These are phyloP conservation scores for Xylariaceae sp. DNA, from an alignment of 2,329 filamentous ascomycete species.

Conservation along the genomic window DNA sequence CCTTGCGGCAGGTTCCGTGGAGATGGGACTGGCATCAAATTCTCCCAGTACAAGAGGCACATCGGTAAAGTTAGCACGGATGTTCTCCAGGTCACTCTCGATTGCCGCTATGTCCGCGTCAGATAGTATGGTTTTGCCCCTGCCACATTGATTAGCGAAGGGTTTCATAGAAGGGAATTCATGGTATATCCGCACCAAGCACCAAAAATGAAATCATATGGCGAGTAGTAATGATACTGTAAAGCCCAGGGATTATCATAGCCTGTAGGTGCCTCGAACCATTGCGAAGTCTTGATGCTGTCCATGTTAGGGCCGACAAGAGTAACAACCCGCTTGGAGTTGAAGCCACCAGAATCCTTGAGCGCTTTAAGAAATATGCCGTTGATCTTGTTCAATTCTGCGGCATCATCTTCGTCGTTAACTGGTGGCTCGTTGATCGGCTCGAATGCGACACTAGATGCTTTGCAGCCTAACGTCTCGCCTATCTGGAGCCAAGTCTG, in stretches of 20 bases:
- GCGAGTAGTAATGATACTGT: conserved; percentile 68
- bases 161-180: neutral
- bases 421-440: conserved; percentile 66
- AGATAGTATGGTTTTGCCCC: conserved; percentile 66
- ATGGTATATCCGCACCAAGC: conserved; percentile 44
- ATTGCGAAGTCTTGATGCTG: conserved; percentile 58
- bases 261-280: conserved; percentile 56
- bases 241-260: conserved; percentile 64
- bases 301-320: conserved; percentile 60
- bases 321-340: conserved; percentile 61
- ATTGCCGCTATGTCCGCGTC: conserved; percentile 58
- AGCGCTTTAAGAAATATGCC: conserved; percentile 62
- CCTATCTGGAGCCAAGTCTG: conserved; percentile 65
- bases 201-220: conserved; percentile 56
- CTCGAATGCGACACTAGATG: conserved; percentile 61
- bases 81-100: conserved; percentile 55
- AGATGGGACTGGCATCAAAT: conserved; percentile 57
- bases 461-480: conserved; percentile 60
- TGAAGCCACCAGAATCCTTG: conserved; percentile 61
- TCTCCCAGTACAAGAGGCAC: conserved; percentile 65
- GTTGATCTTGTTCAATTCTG: conserved; percentile 62
- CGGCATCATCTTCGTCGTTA: conserved; percentile 56
- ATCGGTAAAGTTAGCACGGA: conserved; percentile 61
- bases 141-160: conserved; percentile 10
- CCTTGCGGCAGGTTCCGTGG: conserved; percentile 60